Conservation (phyloP, 2,329 filamentous ascomycete species). For the Aspergillus sp. region DNA sequence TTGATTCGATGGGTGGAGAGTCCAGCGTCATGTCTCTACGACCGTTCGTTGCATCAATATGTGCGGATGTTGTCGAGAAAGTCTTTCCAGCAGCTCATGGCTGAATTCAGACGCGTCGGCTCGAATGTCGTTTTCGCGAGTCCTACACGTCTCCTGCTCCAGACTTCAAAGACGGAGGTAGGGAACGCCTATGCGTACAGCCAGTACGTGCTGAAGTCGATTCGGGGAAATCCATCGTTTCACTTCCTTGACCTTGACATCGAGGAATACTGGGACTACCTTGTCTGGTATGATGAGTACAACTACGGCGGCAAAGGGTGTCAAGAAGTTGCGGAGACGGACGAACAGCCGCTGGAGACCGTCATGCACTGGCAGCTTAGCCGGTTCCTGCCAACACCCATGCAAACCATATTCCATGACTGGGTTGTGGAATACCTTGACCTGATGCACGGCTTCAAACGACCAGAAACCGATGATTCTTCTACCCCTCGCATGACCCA, state of each 20-base stretch:
- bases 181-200: constrained; percentile 96
- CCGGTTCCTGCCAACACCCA: constrained; percentile 75
- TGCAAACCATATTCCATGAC: constrained; percentile 84
- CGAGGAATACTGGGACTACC: constrained; percentile 98
- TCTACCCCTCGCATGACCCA: constrained; percentile 61
- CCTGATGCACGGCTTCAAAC: constrained; percentile 86
- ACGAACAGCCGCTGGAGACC: constrained; percentile 79
- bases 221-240: constrained; percentile 92
- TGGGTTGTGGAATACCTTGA: constrained; percentile 96
- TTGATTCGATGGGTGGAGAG: constrained; percentile 96
- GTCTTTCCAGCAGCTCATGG: constrained; percentile 94
- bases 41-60: constrained; percentile 91
- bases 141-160: constrained; percentile 81
- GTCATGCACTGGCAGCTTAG: constrained; percentile 99
- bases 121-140: constrained; percentile 96
- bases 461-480: constrained; percentile 62
- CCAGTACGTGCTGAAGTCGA: constrained; percentile 96
- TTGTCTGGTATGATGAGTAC: constrained; percentile 98
- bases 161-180: constrained; percentile 95
- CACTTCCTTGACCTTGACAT: constrained; percentile 97
- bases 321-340: constrained; percentile 71
- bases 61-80: constrained; percentile 99
- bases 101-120: constrained; percentile 90
- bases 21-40: constrained; percentile 90
- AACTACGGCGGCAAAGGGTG: constrained; percentile 97